phyloP scores from a whole-genome alignment of 192 early-diverging fungal species.

The Coemansia sp. region DNA sequence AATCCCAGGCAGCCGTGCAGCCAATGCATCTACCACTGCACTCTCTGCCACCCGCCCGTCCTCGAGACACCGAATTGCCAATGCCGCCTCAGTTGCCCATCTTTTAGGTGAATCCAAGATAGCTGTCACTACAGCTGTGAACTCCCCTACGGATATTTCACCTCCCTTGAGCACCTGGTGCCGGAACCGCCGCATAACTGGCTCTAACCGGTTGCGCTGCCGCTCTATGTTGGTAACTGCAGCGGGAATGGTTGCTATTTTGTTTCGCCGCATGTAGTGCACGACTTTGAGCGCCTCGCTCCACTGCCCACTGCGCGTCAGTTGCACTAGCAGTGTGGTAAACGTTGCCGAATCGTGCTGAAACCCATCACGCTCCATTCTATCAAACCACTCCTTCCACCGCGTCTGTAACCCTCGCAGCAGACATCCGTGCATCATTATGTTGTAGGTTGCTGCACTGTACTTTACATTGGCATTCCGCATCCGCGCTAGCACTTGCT shows the following conservation, averaged over 20 bases:
- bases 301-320: conserved; percentile 32
- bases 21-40: conserved; percentile 34
- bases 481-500: conserved; percentile 30
- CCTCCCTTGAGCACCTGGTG: conserved; percentile 6
- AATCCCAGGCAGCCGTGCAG: conserved; percentile 32
- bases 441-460: conserved; percentile 35
- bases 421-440: conserved; percentile 35
- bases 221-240: conserved; percentile 24
- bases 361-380: conserved; percentile 26
- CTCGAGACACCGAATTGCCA: conserved; percentile 29
- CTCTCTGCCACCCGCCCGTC: conserved; percentile 23
- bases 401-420: conserved; percentile 24
- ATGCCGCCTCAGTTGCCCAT: conserved; percentile 36
- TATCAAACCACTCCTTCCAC: conserved; percentile 26
- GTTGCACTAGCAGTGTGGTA: conserved; percentile 17
- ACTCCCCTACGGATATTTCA: conserved; percentile 14
- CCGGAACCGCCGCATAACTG: conserved; percentile 27
- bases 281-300: conserved; percentile 26
- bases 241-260: conserved; percentile 6
- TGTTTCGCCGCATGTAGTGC: conserved; percentile 15
- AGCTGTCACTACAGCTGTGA: conserved; percentile 11
- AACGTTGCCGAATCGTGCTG: conserved; percentile 15
- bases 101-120: conserved; percentile 19
- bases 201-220: conserved; percentile 4
- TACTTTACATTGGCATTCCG: conserved; percentile 7